Percentiles rank a stretch among this genome's conserved stretches.
Conservation (phyloP, 345 rosid species). For the Eucalyptus albens region DNA sequence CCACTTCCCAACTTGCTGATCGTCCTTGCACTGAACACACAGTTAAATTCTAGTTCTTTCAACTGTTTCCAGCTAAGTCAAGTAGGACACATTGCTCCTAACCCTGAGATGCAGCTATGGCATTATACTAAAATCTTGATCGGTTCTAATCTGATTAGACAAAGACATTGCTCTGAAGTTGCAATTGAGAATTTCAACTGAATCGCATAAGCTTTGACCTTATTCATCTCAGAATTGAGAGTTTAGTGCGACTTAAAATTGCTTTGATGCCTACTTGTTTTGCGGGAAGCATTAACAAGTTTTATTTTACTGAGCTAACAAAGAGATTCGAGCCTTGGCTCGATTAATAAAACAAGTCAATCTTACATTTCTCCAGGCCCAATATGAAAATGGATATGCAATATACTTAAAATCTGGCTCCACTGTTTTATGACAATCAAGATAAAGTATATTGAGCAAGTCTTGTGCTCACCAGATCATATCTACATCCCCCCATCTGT, state of each 20-base stretch:
- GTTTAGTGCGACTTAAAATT: accelerated
- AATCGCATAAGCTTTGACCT: background rate
- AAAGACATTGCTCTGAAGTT: background rate
- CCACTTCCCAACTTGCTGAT: background rate
- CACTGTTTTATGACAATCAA: background rate
- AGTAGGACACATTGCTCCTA: background rate
- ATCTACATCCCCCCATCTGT: background rate
- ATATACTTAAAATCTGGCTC: background rate
- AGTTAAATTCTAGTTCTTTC: background rate
- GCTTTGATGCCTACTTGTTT: background rate
- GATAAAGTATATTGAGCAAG: background rate
- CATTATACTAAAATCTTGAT: background rate
- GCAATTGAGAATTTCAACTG: background rate
- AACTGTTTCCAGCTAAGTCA: background rate
- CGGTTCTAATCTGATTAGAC: background rate
- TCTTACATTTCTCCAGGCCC: background rate
- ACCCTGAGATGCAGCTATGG: background rate
- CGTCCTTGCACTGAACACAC: accelerated
- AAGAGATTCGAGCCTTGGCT: background rate
- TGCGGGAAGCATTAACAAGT: background rate
- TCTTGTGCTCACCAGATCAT: background rate
- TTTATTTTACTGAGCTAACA: background rate
- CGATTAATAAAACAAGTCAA: background rate
- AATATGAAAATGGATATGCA: background rate
- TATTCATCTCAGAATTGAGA: background rate